Evolutionary conservation across 495 filamentous ascomycete species (phyloP), one percentile per base, ranked within the genome.

Genomic region (Penicillium dipodomyicola): DNA sequence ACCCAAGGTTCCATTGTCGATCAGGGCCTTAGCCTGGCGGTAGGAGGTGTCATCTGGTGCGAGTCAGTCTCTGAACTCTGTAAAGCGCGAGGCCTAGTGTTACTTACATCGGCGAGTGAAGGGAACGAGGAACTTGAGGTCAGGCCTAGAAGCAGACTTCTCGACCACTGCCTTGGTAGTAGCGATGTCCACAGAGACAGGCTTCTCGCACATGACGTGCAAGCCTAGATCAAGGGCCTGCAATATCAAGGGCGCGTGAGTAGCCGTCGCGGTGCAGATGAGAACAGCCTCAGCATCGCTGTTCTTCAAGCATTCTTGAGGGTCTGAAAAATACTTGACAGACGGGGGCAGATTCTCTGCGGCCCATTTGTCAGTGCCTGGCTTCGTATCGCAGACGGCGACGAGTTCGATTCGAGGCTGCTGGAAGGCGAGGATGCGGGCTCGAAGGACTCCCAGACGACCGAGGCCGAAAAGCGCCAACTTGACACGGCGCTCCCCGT

Each of bases 61-160:
- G 11, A 30, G 52, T 60, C n/a, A 60, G 49, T 43, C 2, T 48
- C 22, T 17, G 32, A 41, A 40, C 14, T 43, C 17, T 12, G 12
- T 14, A 39, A 41, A 52, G 30, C 4, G 11, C 35, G 11, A 1
- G 20, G n/a, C 19, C 5, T 15, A 30, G 22, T 23, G n/a, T 35
- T 35, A 48, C 52, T 56, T 60, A 60, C 58, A 60, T 52, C 58
- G 47, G 25, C 58, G 58, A 56, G 58, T 60, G 35, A 60, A 60
- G 4, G 58, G 58, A 52, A 60, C 52, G 35, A 60, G 59, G n/a
- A 65, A 62, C 50, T 65, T 65, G 40, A 65, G 71, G 87, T 88
- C 88, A 86, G 91, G 67, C 81, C 84, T 47, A 84, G 79, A 56
- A 92, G 80, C 61, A 89, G 63, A 52, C 59, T 73, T 71, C 77